A percentile compares a stretch with the other conserved stretches of the same genome.
phyloP scores from a whole-genome alignment of 176 grass and related monocot species.

The Oryza glumipatula region DNA sequence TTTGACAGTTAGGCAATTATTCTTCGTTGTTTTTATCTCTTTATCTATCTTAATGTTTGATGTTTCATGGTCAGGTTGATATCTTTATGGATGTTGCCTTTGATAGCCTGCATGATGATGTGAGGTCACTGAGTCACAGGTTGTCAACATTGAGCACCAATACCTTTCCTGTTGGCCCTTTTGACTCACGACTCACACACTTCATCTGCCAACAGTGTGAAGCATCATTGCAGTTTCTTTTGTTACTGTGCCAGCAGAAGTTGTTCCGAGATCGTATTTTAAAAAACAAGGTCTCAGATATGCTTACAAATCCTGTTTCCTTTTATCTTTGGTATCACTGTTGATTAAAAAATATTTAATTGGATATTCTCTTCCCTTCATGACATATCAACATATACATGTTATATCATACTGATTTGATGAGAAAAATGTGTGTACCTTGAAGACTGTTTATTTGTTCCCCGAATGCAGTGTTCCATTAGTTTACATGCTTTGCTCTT shows the following conservation, averaged over 20 bases:
- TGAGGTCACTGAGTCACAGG: conserved; percentile 60
- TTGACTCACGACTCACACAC: conserved; percentile 55
- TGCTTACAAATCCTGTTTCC: conserved; percentile 22
- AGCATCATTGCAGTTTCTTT: conserved; percentile 90
- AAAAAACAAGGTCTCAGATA: conserved; percentile 73
- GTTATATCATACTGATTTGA: conserved; percentile 15
- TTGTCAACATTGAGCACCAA: conserved; percentile 53
- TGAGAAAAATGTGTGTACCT: conserved; percentile 16
- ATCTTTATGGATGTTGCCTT: conserved; percentile 93
- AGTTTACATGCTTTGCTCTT: conserved; percentile 10
- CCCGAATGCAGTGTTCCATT: neutral
- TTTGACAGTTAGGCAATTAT: conserved; percentile 21
- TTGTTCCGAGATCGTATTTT: conserved; percentile 82
- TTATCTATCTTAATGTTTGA: conserved; percentile 28
- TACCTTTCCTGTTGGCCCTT: conserved; percentile 39
- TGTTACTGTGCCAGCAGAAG: conserved; percentile 91
- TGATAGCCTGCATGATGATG: conserved; percentile 81
- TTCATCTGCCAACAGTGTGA: conserved; percentile 92
- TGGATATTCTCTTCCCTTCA: conserved; percentile 8
- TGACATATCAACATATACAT: conserved; percentile 12
- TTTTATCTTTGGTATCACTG: conserved; percentile 6
- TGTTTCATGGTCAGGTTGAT: conserved; percentile 69
- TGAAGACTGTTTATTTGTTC: neutral
- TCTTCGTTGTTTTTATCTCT: conserved; percentile 33
- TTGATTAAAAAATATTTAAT: neutral